Evolutionary conservation across 1,284 basidiomycete genomes (phyloP), one percentile per base, ranked within the genome.

Genomic region (Moesziomyces sp.): DNA sequence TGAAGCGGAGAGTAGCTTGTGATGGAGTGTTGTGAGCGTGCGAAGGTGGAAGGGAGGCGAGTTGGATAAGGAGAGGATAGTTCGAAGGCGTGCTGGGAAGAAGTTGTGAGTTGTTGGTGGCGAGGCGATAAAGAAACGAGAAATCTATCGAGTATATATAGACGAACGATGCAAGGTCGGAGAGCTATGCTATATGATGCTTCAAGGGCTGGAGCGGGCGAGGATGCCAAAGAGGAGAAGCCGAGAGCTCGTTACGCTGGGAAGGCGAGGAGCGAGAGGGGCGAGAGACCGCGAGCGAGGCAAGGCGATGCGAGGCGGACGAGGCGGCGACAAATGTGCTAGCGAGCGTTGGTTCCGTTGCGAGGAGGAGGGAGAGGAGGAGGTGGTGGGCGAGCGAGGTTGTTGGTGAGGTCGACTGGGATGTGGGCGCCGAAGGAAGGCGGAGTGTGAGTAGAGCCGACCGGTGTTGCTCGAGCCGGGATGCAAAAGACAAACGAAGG

Each of bases 61-160:
- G 26, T 43, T 40, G 38, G 16, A 16, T 21, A 45, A 21, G 52
- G 50, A 52, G 57, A 51, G 18, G 35, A 44, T 8, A 10, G 30
- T 11, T 30, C 2, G 30, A 30, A 30, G 30, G 30, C 21, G 26
- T 57, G 30, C 28, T 30, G 23, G 28, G 30, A 26, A 47, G 46
- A 23, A 8, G 35, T 9, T n/a, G 55, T 24, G 16, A 16, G 46
- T 40, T 19, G 28, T 23, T 18, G 47, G 30, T 24, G 52, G 18
- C n/a, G 33, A 33, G 19, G 47, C 33, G 21, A 30, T 28, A n/a
- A 18, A 40, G 14, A 23, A 23, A 7, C 21, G 13, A 18, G n/a
- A 28, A 18, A 50, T 52, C 44, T 62, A 56, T 21, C 16, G 49
- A 30, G 38, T 59, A 56, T 60, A 66, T 59, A 60, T 52, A 45